phyloP scores from a whole-genome alignment of 805 yeast species.

The Ogataea nonfermentans region DNA sequence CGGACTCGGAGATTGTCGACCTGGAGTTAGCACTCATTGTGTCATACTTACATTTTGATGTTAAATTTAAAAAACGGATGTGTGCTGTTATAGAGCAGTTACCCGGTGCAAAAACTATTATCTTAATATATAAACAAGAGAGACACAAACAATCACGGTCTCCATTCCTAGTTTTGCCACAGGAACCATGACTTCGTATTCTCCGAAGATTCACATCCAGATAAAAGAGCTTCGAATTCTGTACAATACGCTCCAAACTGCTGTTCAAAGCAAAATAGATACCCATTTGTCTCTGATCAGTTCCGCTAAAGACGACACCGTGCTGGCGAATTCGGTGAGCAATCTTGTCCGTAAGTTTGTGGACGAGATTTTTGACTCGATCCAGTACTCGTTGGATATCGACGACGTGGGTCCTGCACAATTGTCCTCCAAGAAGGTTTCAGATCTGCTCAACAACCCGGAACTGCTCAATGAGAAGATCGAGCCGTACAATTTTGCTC shows the following conservation, averaged over 20 bases:
- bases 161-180: no score
- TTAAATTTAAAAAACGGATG: conserved; percentile 2
- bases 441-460: conserved; percentile 16
- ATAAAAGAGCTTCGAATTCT: conserved; percentile 52
- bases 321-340: conserved; percentile 39
- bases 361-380: conserved; percentile 53
- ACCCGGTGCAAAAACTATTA: conserved; percentile 4
- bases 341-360: conserved; percentile 45
- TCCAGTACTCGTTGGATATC: conserved; percentile 53
- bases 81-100: conserved; percentile 7
- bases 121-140: conserved; percentile 2
- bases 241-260: conserved; percentile 41
- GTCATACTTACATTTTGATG: conserved; percentile 12
- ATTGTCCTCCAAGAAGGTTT: conserved; percentile 5
- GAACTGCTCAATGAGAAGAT: conserved; percentile 36
- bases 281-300: conserved; percentile 15
- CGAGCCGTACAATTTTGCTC: conserved; percentile 68
- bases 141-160: conserved; percentile 28
- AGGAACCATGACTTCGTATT: conserved; percentile 30
- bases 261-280: conserved; percentile 45
- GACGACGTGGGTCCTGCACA: conserved; percentile 45
- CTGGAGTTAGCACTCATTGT: conserved; percentile 12
- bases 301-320: conserved; percentile 11
- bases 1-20: conserved; percentile 37
- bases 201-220: conserved; percentile 43